Base-by-base conservation (phyloP, 352 stramenopile species). In the Aphanomyces astaci region DNA sequence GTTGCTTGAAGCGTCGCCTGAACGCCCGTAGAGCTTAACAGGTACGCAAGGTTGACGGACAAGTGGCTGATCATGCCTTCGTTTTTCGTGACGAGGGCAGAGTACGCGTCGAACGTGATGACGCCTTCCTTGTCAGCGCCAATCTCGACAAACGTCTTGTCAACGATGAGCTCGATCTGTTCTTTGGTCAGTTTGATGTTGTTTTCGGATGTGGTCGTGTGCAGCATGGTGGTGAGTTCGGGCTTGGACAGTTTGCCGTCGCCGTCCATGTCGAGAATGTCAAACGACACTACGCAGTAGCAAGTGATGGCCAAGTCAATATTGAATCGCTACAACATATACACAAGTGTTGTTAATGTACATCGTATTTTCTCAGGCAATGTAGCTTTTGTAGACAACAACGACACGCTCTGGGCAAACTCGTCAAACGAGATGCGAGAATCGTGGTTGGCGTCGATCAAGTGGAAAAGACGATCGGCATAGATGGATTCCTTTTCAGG, bases 31-130 rank as follows among this genome's bases (percentile, higher is more conserved):
- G 39, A 11, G 33, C 30, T 53, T 4, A 65, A 36, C 2, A 65
- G 24, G 56, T 65, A 65, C 36, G 82, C 88, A 31, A 92, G 78
- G 71, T 90, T 92, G 76, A 92, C 85, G 33, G 82, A 90, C 46
- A 92, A 76, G 71, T 90, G 84, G 70, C 86, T 87, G 59, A 90
- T 76, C 82, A 89, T 92, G 59, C 88, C 78, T 64, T 86, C 76
- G 59, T 86, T 90, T 55, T 73, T 73, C 40, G 78, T 74, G 4
- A 73, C 84, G 56, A 92, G 75, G 49, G 78, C 71, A 9, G 72
- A 70, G 73, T 88, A 92, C 72, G 89, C 81, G 51, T 90, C 80
- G 62, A 86, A 87, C 75, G 78, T 88, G 59, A 92, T 85, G 70
- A 87, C 87, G 55, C 81, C 79, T 68, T 90, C 81, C 27, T 76